A percentile compares a stretch with the other conserved stretches of the same genome.
phyloP scores from a whole-genome alignment of 371 early-diverging fungal genomes.

The Mucor velutinosus region DNA sequence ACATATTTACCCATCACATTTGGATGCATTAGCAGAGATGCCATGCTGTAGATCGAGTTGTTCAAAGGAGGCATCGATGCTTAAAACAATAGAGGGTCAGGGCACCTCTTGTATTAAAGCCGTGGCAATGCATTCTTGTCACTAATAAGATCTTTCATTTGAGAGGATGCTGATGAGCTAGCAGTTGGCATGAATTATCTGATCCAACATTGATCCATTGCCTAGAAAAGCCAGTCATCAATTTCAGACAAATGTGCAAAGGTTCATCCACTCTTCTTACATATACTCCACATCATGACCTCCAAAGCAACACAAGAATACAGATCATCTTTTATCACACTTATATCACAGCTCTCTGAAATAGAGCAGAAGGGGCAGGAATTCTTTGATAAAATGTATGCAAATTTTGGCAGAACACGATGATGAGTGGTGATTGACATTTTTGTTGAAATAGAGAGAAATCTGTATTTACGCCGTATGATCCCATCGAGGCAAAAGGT shows the following conservation, averaged over 20 bases:
- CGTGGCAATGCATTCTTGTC: too few species aligned
- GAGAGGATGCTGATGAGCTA: too few species aligned
- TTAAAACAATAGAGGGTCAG: too few species aligned
- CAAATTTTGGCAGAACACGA: background rate
- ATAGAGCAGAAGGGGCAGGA: conserved; percentile 48
- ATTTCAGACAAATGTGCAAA: background rate
- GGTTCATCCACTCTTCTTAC: background rate
- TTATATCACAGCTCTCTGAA: conserved; percentile 47
- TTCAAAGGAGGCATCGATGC: too few species aligned
- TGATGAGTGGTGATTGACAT: background rate
- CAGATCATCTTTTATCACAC: conserved; percentile 40
- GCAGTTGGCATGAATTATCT: too few species aligned
- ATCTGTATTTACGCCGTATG: conserved; percentile 37
- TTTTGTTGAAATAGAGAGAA: conserved; percentile 32
- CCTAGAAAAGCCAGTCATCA: background rate
- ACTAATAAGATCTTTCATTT: too few species aligned
- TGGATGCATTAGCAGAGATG: too few species aligned
- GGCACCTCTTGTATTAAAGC: too few species aligned
- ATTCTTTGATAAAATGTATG: conserved; percentile 51
- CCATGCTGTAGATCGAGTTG: too few species aligned
- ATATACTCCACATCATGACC: conserved; percentile 22
- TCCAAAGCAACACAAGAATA: conserved; percentile 56
- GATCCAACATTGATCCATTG: too few species aligned
- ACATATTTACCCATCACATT: too few species aligned
- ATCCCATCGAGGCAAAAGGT: conserved; percentile 38